A percentile compares a stretch with the other conserved stretches of the same genome.
These are phyloP conservation scores for Fusarium sulawesiense DNA, from an alignment of 2,329 filamentous ascomycete genomes.

Conservation along the genomic window DNA sequence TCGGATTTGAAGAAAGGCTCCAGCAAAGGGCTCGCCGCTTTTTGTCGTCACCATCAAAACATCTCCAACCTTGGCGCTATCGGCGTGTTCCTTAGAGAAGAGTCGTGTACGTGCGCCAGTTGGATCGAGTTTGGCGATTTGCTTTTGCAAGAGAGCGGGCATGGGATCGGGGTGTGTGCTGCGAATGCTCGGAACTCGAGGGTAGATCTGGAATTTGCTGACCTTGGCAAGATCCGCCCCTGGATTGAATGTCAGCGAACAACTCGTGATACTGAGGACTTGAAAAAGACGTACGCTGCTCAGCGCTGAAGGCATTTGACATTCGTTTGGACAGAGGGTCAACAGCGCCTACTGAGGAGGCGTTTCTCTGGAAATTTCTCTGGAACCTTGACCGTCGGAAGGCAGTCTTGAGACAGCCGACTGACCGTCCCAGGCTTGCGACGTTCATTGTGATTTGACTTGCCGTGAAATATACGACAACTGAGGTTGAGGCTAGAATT, in stretches of 20 bases:
- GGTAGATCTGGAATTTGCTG: conserved; percentile 63
- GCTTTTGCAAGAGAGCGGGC: conserved; percentile 71
- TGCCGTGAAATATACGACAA: conserved; percentile 35
- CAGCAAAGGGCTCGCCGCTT: conserved; percentile 85
- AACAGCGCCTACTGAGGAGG: conserved; percentile 56
- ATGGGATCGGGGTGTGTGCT: conserved; percentile 74
- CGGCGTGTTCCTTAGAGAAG: conserved; percentile 80
- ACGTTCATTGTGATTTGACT: conserved; percentile 66
- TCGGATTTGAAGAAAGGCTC: conserved; percentile 88
- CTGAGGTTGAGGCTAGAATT: conserved; percentile 45
- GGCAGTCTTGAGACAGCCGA: conserved; percentile 76
- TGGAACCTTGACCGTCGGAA: conserved; percentile 69
- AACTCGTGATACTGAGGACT: background rate
- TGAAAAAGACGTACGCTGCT: conserved; percentile 50
- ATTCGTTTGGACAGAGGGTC: conserved; percentile 20
- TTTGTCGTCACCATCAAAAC: conserved; percentile 90
- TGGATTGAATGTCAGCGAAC: conserved; percentile 37
- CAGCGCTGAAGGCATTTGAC: conserved; percentile 45
- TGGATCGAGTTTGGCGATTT: conserved; percentile 83
- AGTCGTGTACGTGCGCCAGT: conserved; percentile 83
- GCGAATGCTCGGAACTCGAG: conserved; percentile 66
- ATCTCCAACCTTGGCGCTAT: conserved; percentile 86
- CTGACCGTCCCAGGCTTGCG: conserved; percentile 70
- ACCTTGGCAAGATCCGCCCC: conserved; percentile 52
- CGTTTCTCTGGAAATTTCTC: conserved; percentile 56